Percentiles rank a stretch among this genome's conserved stretches.
Conservation (phyloP, 2,329 filamentous ascomycete genomes). For the Botryotinia narcissicola region DNA sequence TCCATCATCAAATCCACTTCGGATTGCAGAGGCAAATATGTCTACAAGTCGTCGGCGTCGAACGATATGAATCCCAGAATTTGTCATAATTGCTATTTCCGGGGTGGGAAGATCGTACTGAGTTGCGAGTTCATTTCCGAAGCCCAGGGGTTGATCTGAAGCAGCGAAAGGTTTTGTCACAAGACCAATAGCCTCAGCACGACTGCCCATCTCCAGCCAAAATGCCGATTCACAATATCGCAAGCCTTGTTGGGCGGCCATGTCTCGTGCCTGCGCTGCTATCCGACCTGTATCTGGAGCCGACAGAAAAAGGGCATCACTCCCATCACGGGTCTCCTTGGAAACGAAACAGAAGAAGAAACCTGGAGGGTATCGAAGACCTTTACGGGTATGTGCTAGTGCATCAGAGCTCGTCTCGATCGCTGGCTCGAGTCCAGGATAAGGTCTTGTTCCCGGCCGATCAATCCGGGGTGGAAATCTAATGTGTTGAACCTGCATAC, state of each 20-base stretch:
- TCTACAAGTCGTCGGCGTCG: slow-evolving; percentile 83
- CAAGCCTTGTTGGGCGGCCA: slow-evolving; percentile 30
- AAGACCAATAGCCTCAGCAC: slow-evolving; percentile 74
- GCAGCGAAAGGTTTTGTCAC: slow-evolving; percentile 72
- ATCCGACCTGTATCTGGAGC: slow-evolving; percentile 88
- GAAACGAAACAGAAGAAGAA: slow-evolving; percentile 85
- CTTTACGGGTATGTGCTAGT: slow-evolving; percentile 51
- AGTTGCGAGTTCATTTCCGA: slow-evolving; percentile 93
- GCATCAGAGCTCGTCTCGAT: slow-evolving; percentile 45
- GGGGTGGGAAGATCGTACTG: slow-evolving; percentile 82
- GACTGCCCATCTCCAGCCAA: slow-evolving; percentile 73
- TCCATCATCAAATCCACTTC: slow-evolving; percentile 72
- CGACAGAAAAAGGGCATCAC: slow-evolving; percentile 75
- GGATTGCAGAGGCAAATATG: slow-evolving; percentile 80
- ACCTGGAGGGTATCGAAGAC: slow-evolving; percentile 73
- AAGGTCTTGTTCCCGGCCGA: slow-evolving; percentile 33
- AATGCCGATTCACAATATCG: slow-evolving; percentile 74
- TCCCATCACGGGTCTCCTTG: slow-evolving; percentile 56
- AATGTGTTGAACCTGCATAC: slow-evolving; percentile 97
- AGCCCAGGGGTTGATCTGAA: slow-evolving; percentile 66
- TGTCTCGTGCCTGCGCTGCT: slow-evolving; percentile 50
- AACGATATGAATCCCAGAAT: slow-evolving; percentile 83
- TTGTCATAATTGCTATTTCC: slow-evolving; percentile 89
- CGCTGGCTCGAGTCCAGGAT: slow-evolving; percentile 28
- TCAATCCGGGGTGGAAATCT: slow-evolving; percentile 73